Base-by-base conservation (phyloP, 805 yeast genomes). In the Kuraishia hungarica region DNA sequence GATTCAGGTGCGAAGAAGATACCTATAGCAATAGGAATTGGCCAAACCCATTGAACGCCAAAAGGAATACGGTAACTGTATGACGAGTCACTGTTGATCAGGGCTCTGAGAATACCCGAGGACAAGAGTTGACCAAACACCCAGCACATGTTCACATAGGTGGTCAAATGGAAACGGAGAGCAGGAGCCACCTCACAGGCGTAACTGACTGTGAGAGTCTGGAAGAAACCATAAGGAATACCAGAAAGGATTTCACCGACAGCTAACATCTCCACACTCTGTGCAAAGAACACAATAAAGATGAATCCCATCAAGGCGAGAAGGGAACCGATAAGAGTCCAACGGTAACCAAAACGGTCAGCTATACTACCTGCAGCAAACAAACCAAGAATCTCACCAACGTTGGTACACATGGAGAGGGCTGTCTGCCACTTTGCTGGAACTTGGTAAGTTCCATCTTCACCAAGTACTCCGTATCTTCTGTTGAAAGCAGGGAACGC, bases 11-110 rank as follows among this genome's bases (percentile, higher is more conserved):
- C 78, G 4, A 78, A 64, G 54, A 56, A 69, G 13, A 76, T 70
- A 19, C 75, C 73, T 54, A 72, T 61, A 28, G 74, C 60, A 24
- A 82, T 63, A 46, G 82, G 81, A 11, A 74, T 62, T 13, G 83
- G 79, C 84, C 84, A 82, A 4, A 73, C 64, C 86, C 86, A 82
- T 67, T 82, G 87, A 11, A 82, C 56, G 2, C 81, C 85, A 63
- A 78, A 80, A 10, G 87, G 86, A 48, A 79, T 70, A 55, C 74
- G 70, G 67, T 62, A 53, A 21, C 52, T 22, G 39, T 46, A 49
- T 15, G 49, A 13, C 13, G 55, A 19, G 23, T 21, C 26, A 20
- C 29, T 53, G 39, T 39, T 35, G 24, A 17, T 15, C 26, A 56
- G 50, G 11, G 59, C 60, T 58, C 70, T 72, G 59, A 74, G 67